A percentile compares a stretch with the other conserved stretches of the same genome.
Conservation (phyloP, 805 yeast genomes). For the Lipomyces yamadae region DNA sequence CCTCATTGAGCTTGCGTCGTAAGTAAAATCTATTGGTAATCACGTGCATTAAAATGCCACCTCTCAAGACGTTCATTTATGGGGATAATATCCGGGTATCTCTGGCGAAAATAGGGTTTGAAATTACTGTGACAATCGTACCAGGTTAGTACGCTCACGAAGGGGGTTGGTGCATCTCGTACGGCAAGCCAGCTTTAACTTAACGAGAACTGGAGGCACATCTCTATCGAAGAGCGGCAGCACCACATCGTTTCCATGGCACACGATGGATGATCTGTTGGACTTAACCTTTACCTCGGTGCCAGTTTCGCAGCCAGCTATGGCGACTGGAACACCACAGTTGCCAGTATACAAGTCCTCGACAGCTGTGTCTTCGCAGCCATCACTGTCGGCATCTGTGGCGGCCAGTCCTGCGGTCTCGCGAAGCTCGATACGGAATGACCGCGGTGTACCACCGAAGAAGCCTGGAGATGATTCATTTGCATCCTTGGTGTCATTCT, state of each 20-base stretch:
- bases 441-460: not conserved
- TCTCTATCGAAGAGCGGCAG: not conserved
- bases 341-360: not conserved
- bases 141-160: too few species aligned
- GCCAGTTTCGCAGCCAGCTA: slow-evolving; percentile 1
- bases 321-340: not conserved
- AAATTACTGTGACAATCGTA: too few species aligned
- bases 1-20: too few species aligned
- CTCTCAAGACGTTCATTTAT: too few species aligned
- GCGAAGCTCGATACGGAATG: not conserved
- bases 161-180: too few species aligned
- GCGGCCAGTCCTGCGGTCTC: slow-evolving; percentile 1
- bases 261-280: slow-evolving; percentile 31
- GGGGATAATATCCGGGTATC: too few species aligned
- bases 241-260: not conserved
- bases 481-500: slow-evolving; percentile 37
- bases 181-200: not conserved
- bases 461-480: slow-evolving; percentile 30
- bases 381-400: slow-evolving; percentile 10
- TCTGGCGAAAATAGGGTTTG: too few species aligned
- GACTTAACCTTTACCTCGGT: slow-evolving; percentile 30
- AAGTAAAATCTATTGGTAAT: too few species aligned
- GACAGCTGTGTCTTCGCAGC: slow-evolving; percentile 12
- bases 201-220: not conserved
- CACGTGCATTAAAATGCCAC: too few species aligned